phyloP scores from a whole-genome alignment of 169 alveolate genomes.

The Cryptosporidium andersoni region DNA sequence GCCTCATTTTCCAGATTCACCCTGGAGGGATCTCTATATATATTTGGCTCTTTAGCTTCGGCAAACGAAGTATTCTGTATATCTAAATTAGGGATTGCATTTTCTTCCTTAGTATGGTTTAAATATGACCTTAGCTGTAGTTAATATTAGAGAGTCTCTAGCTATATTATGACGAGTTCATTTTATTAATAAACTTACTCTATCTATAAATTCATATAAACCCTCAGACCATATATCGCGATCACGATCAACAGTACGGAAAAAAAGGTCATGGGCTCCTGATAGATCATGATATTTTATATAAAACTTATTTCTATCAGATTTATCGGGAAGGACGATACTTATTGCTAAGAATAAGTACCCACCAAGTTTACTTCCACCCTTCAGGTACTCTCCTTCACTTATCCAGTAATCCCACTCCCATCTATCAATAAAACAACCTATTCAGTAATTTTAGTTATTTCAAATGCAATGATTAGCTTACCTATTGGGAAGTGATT shows the following conservation, averaged over 20 bases:
- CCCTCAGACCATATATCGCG: constrained; percentile 85
- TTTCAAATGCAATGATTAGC: background rate
- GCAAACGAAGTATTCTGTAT: background rate
- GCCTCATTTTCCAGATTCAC: background rate
- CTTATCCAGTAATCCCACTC: constrained; percentile 80
- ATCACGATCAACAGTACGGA: constrained; percentile 79
- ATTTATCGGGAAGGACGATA: constrained; percentile 79
- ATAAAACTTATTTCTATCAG: constrained; percentile 75
- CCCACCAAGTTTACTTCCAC: constrained; percentile 73
- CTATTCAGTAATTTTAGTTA: background rate
- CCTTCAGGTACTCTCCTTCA: constrained; percentile 77
- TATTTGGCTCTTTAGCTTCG: background rate
- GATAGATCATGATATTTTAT: constrained; percentile 79
- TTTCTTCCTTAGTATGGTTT: constrained; percentile 51
- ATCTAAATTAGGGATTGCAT: background rate
- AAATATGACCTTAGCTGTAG: constrained; percentile 49
- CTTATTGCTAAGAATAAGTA: constrained; percentile 80
- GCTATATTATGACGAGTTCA: background rate
- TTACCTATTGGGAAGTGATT: constrained; percentile 43
- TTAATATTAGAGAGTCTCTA: background rate
- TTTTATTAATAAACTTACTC: constrained; percentile 70
- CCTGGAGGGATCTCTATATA: background rate
- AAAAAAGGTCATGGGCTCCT: constrained; percentile 78
- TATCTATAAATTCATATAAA: constrained; percentile 79
- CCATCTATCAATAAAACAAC: constrained; percentile 72